These are phyloP conservation scores for Colletotrichum neosansevieriae DNA, from an alignment of 2,329 filamentous ascomycete genomes.

Conservation along the genomic window DNA sequence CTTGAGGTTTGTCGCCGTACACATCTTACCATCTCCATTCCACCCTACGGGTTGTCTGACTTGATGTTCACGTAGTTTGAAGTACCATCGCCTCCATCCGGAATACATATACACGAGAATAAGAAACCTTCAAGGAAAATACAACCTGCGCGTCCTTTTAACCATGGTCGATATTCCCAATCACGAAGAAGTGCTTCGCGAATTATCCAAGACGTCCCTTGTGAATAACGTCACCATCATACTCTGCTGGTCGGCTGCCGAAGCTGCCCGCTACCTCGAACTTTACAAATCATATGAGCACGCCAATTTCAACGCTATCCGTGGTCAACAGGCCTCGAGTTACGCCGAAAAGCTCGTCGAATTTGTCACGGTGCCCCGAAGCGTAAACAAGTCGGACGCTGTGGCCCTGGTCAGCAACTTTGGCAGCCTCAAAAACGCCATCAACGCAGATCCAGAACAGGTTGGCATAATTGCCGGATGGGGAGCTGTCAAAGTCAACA, in stretches of 20 bases:
- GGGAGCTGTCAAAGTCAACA: conserved; percentile 94
- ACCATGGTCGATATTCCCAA: conserved; percentile 96
- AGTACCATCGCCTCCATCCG: conserved; percentile 96
- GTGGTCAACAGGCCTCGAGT: conserved; percentile 83
- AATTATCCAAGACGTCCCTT: conserved; percentile 91
- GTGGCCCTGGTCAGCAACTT: conserved; percentile 92
- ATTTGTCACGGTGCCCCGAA: conserved; percentile 90
- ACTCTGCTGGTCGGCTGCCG: conserved; percentile 92
- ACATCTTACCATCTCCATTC: too few relatives aligned
- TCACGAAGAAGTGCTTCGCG: conserved; percentile 89
- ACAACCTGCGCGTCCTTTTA: conserved; percentile 86
- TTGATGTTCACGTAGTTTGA: conserved; percentile 67
- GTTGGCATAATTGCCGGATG: conserved; percentile 88
- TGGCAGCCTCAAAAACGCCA: conserved; percentile 85
- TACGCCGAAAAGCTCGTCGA: conserved; percentile 91
- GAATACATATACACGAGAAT: conserved; percentile 98
- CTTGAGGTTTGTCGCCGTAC: conserved; percentile 64
- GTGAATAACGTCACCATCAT: conserved; percentile 94
- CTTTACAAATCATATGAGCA: conserved; percentile 96
- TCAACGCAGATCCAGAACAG: conserved; percentile 90
- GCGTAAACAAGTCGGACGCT: conserved; percentile 95
- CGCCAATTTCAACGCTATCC: conserved; percentile 82
- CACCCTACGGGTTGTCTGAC: background rate
- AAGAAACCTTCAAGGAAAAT: conserved; percentile 84
- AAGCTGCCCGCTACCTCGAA: conserved; percentile 94